phyloP scores from a whole-genome alignment of 306 rosid species.

The Castanea crenata region DNA sequence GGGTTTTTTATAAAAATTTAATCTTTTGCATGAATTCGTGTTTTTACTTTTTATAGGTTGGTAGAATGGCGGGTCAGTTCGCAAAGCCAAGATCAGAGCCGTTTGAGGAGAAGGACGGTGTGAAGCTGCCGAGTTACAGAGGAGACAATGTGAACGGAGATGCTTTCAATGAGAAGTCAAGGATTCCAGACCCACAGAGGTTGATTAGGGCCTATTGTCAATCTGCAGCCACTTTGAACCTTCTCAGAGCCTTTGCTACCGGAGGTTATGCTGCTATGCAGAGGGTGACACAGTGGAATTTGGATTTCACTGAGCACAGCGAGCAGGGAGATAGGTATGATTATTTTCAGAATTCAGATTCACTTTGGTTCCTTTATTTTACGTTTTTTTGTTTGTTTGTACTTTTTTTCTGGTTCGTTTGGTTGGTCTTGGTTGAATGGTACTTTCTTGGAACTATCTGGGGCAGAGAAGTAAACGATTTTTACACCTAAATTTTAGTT shows the following conservation, averaged over 20 bases:
- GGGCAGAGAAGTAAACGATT: too few relatives aligned
- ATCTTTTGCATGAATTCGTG: background rate
- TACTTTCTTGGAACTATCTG: constrained; percentile 2
- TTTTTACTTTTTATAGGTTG: constrained; percentile 54
- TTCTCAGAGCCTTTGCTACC: constrained; percentile 88
- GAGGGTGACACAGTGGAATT: constrained; percentile 94
- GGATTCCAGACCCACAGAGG: constrained; percentile 94
- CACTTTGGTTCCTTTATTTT: background rate
- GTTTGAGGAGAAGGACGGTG: constrained; percentile 91
- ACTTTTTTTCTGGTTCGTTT: background rate
- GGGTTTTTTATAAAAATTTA: background rate
- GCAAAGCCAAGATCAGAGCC: constrained; percentile 93
- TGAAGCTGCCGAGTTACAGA: constrained; percentile 95
- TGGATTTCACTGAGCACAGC: constrained; percentile 90
- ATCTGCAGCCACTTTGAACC: constrained; percentile 90
- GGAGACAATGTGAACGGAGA: constrained; percentile 97
- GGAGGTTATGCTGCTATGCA: constrained; percentile 99
- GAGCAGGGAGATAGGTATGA: constrained; percentile 93
- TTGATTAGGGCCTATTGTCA: constrained; percentile 95
- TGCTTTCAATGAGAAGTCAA: constrained; percentile 72
- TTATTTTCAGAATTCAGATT: background rate
- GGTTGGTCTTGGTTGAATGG: background rate
- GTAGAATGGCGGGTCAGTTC: constrained; percentile 99
- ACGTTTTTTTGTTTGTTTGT: background rate
- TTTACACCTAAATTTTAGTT: background rate